These are phyloP conservation scores for Fonsecaea pedrosoi DNA, from an alignment of 2,329 filamentous ascomycete species.

Conservation along the genomic window DNA sequence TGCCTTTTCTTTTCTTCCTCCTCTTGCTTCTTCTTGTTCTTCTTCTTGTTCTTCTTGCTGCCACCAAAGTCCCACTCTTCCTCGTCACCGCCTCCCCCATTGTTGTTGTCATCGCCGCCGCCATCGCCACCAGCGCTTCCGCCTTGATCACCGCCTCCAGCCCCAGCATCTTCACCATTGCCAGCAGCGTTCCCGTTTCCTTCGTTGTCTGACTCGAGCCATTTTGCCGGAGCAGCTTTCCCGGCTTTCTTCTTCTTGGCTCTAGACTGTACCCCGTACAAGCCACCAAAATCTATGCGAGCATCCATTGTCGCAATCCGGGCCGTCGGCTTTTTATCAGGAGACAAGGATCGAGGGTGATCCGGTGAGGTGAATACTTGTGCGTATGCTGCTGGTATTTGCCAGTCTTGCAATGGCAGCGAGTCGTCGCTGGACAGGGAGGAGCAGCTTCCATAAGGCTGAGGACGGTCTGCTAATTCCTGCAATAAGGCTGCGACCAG, in stretches of 20 bases:
- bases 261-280: conserved; percentile 39
- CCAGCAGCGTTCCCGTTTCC: conserved; percentile 48
- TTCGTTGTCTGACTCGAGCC: conserved; percentile 56
- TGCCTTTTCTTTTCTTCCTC: conserved; percentile 43
- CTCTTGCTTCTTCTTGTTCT: conserved; percentile 45
- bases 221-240: conserved; percentile 53
- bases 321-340: neutral
- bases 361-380: conserved; percentile 29
- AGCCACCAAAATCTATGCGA: conserved; percentile 50
- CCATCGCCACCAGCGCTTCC: conserved; percentile 43
- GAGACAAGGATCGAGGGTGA: neutral
- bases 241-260: conserved; percentile 57
- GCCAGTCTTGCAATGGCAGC: conserved; percentile 55
- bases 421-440: conserved; percentile 55
- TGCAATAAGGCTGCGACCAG: conserved; percentile 40
- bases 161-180: conserved; percentile 46
- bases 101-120: conserved; percentile 47
- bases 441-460: conserved; percentile 42
- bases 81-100: conserved; percentile 52
- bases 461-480: conserved; percentile 29
- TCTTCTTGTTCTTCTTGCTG: conserved; percentile 48
- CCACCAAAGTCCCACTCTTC: conserved; percentile 48
- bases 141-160: conserved; percentile 41
- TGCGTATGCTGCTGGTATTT: conserved; percentile 47
- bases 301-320: conserved; percentile 33